phyloP scores from a whole-genome alignment of 1,284 basidiomycete genomes.

The Hemileia vastatrix region DNA sequence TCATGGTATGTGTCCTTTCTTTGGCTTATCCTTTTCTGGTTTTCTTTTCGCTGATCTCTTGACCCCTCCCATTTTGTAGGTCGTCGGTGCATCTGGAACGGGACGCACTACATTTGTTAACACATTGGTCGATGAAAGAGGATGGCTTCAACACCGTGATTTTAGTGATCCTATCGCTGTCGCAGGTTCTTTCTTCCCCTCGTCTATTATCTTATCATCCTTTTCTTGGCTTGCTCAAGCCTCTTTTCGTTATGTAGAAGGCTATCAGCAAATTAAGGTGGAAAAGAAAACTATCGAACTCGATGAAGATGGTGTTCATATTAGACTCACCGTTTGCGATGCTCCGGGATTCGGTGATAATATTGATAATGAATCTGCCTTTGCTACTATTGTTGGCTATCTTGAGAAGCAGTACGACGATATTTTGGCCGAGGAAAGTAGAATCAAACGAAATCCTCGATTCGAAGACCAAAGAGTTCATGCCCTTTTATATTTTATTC shows the following conservation, averaged over 20 bases:
- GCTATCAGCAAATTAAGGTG: conserved; percentile 42
- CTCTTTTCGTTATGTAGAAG: conserved; percentile 33
- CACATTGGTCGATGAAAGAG: conserved; percentile 54
- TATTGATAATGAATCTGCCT: conserved; percentile 92
- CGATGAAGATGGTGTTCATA: conserved; percentile 95
- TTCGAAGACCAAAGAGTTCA: conserved; percentile 94
- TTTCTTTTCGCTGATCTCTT: neutral
- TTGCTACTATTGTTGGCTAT: conserved; percentile 65
- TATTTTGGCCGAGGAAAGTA: conserved; percentile 94
- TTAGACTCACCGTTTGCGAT: conserved; percentile 95
- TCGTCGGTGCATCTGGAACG: conserved; percentile 74
- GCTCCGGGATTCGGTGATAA: conserved; percentile 98
- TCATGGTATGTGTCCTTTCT: conserved; percentile 8
- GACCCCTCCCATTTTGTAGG: conserved; percentile 2
- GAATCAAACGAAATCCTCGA: conserved; percentile 98
- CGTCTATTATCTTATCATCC: neutral
- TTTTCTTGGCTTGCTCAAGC: neutral
- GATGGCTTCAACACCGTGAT: conserved; percentile 20
- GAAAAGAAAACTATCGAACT: conserved; percentile 54
- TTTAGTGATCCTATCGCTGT: conserved; percentile 19
- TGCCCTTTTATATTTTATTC: conserved; percentile 95
- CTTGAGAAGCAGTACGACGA: conserved; percentile 99
- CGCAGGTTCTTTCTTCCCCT: conserved; percentile 4
- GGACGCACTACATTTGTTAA: conserved; percentile 97
- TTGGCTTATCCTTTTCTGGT: neutral